Percentiles rank a stretch among this genome's conserved stretches.
Evolutionary conservation across 257 asterid genomes (phyloP).

Genomic region (Nyctanthes arbortristis): DNA sequence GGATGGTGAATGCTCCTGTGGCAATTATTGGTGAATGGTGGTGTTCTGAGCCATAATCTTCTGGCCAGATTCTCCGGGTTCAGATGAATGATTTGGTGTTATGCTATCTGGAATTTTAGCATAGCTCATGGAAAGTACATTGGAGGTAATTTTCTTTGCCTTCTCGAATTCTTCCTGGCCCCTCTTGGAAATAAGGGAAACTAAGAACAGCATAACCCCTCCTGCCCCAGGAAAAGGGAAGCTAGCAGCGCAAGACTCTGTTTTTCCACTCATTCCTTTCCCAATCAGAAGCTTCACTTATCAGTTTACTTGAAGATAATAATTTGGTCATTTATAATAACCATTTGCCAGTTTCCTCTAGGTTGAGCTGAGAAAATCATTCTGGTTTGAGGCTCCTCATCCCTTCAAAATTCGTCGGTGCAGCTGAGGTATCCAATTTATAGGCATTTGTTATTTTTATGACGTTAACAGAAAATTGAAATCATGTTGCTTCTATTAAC

Average conservation of each 20-base stretch:
- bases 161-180: neutral
- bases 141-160: neutral
- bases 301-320: neutral
- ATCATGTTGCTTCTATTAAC: neutral
- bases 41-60: slow-evolving; percentile 6
- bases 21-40: slow-evolving; percentile 61
- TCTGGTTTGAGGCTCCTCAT: neutral
- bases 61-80: neutral
- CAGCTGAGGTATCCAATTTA: neutral
- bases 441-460: neutral
- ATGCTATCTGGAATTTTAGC: neutral
- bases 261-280: neutral
- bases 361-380: neutral
- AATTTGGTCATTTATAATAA: neutral
- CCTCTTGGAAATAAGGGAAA: no score
- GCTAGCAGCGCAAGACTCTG: neutral
- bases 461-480: neutral
- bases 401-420: neutral
- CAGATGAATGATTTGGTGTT: neutral
- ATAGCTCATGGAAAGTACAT: slow-evolving; percentile 11
- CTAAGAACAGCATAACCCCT: neutral
- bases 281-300: neutral
- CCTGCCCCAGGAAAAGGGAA: neutral
- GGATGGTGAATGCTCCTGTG: slow-evolving; percentile 74
- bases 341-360: neutral